Conservation (phyloP, 1,139 yeast species). For the Zygosaccharomyces sapae region DNA sequence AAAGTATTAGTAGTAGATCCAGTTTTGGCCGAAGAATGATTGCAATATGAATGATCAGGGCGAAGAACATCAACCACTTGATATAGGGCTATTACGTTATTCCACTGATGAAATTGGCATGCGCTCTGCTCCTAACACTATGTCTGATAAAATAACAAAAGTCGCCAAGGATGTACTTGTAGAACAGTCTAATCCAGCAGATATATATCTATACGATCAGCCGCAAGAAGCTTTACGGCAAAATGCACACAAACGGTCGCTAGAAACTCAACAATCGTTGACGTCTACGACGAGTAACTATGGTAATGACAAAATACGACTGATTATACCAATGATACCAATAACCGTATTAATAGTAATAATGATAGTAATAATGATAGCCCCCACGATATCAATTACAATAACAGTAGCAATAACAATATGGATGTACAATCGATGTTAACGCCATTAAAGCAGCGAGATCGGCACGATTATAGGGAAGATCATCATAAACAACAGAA, state of each 20-base stretch:
- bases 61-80: conserved; percentile 16
- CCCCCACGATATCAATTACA: neutral
- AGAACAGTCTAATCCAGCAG: conserved; percentile 14
- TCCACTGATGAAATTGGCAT: conserved; percentile 11
- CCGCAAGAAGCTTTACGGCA: conserved; percentile 13
- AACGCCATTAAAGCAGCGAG: conserved; percentile 2
- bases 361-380: neutral
- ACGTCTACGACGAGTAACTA: neutral
- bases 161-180: conserved; percentile 1
- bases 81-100: conserved; percentile 14
- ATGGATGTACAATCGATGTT: neutral
- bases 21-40: conserved; percentile 5
- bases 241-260: neutral
- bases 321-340: neutral
- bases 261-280: conserved; percentile 1
- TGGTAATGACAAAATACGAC: neutral
- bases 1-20: neutral
- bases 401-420: neutral
- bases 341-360: neutral
- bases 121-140: conserved; percentile 1
- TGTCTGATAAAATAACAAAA: conserved; percentile 6
- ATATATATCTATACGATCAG: conserved; percentile 22
- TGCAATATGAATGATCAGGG: conserved; percentile 15
- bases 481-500: neutral
- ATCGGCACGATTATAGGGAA: neutral